Evolutionary conservation across 2,329 filamentous ascomycete species (phyloP), one percentile per base, ranked within the genome.

Genomic region (Exophiala viscosa): DNA sequence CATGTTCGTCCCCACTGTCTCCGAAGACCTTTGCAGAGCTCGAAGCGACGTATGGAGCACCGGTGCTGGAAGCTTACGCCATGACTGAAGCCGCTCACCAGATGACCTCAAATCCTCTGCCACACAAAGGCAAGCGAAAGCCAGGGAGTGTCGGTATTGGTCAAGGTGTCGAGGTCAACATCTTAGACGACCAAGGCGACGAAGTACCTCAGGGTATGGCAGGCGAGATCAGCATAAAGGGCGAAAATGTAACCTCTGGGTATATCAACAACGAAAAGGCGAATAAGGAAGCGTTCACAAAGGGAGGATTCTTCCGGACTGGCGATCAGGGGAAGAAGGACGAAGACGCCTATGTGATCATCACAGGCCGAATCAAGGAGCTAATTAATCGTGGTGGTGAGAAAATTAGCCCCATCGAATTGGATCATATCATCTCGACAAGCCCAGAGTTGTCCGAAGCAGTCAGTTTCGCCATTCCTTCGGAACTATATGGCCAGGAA

Each of bases 291-390:
- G 84, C 87, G 0, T 93, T 89, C 70, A 87, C 86, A 23, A 76
- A 80, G 59, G 76, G 76, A n/a, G 86, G 88, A 8, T 95, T 88
- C 74, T 95, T 95, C 80, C 81, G 89, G 62, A 95, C 90, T 0
- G 90, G 90, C 5, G 90, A 95, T 66, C 88, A 95, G 70, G 90
- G 90, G 45, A 87, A 86, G 72, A 79, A 83, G 67, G 89, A 95
- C 64, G 73, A 82, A 52, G 87, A 93, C 61, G 88, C 88, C 54
- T 95, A 93, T 66, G 75, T 95, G 9, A 79, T 88, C 65, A 92
- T 95, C 70, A 95, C 90, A 0, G 90, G 90, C n/a, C 80, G 90
- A 48, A 95, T 95, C 73, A 95, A 95, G 77, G 90, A 95, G 72
- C 77, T 95, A 47, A 95, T 95, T 76, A 75, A 95, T 73, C 91